Percentiles rank a stretch among this genome's conserved stretches.
These are phyloP conservation scores for Colletotrichum sp. DNA, from an alignment of 2,329 filamentous ascomycete species.

Conservation along the genomic window DNA sequence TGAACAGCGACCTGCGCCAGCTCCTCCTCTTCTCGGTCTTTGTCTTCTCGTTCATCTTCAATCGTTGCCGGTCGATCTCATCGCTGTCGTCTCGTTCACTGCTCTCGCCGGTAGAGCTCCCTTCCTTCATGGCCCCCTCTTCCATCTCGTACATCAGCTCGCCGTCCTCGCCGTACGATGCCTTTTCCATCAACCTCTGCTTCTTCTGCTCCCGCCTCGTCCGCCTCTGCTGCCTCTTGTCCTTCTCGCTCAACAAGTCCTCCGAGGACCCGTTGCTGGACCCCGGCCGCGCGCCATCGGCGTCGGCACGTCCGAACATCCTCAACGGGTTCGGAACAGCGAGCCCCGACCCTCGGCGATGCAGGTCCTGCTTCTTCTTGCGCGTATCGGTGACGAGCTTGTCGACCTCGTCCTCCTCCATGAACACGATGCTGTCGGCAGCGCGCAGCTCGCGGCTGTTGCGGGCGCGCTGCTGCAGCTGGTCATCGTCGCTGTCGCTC, in stretches of 20 bases:
- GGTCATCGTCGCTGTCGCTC: constrained; percentile 78
- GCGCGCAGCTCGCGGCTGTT: constrained; percentile 73
- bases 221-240: constrained; percentile 53
- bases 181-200: constrained; percentile 56
- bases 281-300: constrained; percentile 22
- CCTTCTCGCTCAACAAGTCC: constrained; percentile 55
- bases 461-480: constrained; percentile 67
- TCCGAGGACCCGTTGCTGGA: constrained; percentile 51
- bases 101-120: constrained; percentile 67
- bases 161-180: constrained; percentile 70
- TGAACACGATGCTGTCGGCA: constrained; percentile 72
- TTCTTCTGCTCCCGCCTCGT: constrained; percentile 58
- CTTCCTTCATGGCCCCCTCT: constrained; percentile 73
- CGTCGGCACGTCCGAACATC: constrained; percentile 44
- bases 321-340: constrained; percentile 56
- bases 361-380: constrained; percentile 50
- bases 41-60: constrained; percentile 52
- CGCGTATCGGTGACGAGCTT: constrained; percentile 61
- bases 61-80: constrained; percentile 58
- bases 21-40: constrained; percentile 55
- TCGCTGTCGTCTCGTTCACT: constrained; percentile 66
- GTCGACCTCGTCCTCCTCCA: constrained; percentile 78
- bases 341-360: constrained; percentile 54
- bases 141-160: constrained; percentile 92
- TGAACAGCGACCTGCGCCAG: constrained; percentile 60